Evolutionary conservation across 2,329 filamentous ascomycete genomes (phyloP), one percentile per base, ranked within the genome.

Genomic region (Colletotrichum sp.): DNA sequence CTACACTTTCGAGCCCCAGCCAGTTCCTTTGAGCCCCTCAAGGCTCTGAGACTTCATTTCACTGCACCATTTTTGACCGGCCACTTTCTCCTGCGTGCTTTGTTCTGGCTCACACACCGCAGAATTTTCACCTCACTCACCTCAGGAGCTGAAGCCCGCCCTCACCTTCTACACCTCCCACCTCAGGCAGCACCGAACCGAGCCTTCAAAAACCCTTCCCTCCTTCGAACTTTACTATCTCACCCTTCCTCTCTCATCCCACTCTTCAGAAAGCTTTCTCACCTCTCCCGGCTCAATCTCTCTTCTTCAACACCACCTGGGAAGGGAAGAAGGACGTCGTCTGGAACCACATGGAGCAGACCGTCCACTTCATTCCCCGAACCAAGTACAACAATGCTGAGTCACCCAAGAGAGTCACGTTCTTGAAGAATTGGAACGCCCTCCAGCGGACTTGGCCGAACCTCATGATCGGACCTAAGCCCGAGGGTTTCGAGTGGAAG

Each of bases 391-490:
- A 16, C 24, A 28, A 57, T 18, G 21, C 21, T 9, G 52, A 24
- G 13, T 8, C 24, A 16, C 52, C 21, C 9, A 57, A 28, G 26
- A 28, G 52, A 57, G 52, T 12, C 12, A 26, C 52, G 13, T 28
- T 57, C 52, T 16, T 26, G 21, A 7, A 57, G 6, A 57, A 28
- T n/a, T 57, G 21, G 52, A 26, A 24, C 26, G 12, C 21, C n/a
- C 26, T 57, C 13, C 13, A 24, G 52, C 21, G 5, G 52, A 57
- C 26, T 24, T 57, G 52, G 52, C 52, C 52, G 75, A 43, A 66
- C 71, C 65, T 78, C 64, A 30, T 57, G 64, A 30, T 64, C 21
- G 34, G 71, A 61, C 24, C 24, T 4, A 61, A 13, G 59, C 59
- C 59, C 6, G 59, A 61, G 4, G 24, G 24, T 32, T n/a, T 28